Conservation (phyloP, 768 basidiomycete genomes). For the Naganishia randhawae region DNA sequence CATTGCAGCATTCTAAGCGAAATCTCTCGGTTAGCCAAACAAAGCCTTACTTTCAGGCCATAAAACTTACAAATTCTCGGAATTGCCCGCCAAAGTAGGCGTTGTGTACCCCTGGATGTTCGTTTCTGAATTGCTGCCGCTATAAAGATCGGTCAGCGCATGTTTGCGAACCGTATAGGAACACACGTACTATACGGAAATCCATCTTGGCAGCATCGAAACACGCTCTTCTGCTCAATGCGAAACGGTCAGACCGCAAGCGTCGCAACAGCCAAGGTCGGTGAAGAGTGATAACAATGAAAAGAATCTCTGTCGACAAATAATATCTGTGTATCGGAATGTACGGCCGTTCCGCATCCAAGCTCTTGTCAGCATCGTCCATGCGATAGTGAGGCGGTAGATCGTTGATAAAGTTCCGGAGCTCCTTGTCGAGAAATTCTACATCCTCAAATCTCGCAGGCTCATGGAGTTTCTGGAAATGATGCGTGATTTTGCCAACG, state of each 20-base stretch:
- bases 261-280: slow-evolving; percentile 81
- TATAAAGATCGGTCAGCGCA: slow-evolving; percentile 15
- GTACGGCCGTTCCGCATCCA: slow-evolving; percentile 40
- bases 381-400: slow-evolving; percentile 59
- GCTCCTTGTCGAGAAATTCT: slow-evolving; percentile 72
- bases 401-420: slow-evolving; percentile 68
- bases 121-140: slow-evolving; percentile 48
- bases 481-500: slow-evolving; percentile 82
- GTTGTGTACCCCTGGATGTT: slow-evolving; percentile 46
- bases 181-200: slow-evolving; percentile 59
- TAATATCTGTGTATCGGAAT: slow-evolving; percentile 82
- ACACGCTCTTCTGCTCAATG: slow-evolving; percentile 75
- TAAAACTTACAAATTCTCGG: slow-evolving; percentile 44
- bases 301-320: slow-evolving; percentile 72
- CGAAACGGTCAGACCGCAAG: slow-evolving; percentile 72
- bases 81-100: slow-evolving; percentile 44
- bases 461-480: slow-evolving; percentile 80
- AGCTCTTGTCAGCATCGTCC: slow-evolving; percentile 28
- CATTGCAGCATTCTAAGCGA: slow-evolving; percentile 45
- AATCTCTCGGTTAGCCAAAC: not conserved
- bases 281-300: slow-evolving; percentile 47
- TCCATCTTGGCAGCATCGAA: slow-evolving; percentile 88
- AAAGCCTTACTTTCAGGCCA: not conserved
- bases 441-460: slow-evolving; percentile 80
- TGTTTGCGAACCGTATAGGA: not conserved